Base-by-base conservation (phyloP, 208 protist species). In the Acanthamoeba castellanii region DNA sequence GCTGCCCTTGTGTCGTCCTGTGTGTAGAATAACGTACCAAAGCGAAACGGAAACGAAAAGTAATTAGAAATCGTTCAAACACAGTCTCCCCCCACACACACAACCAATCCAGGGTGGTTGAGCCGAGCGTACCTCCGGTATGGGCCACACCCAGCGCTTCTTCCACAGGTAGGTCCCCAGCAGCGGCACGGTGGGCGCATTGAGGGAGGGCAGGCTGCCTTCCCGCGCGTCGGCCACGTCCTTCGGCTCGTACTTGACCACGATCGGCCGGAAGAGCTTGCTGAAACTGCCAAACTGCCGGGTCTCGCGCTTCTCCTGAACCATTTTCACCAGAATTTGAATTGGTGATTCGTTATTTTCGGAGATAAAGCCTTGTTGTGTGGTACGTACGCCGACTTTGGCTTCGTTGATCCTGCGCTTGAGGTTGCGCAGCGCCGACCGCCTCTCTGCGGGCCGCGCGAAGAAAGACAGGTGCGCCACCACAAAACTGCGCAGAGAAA, bases 251-350 rank as follows among this genome's bases (percentile, higher is more conserved):
- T 94, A 94, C 45, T 84, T 78, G 25, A 94, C 59, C 14, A 94
- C 50, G 37, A 94, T 84, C n/a, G 91, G 91, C n/a, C 91, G 64
- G 32, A 94, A 94, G n/a, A 94, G 91, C 70, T 94, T 94, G 50
- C 70, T 68, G 70, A 57, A 94, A 42, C 64, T 61, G n/a, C 47
- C 64, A n/a, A 94, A 94, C 45, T 22, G 68, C 22, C 87, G 87
- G 14, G 14, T 25, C 37, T 92, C 74, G n/a, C 78, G 34, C 78
- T 85, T 85, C 20, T 85, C 78, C 78, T 85, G 78, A 0, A 2
- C 4, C 72, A 82, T 37, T 37, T 37, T 37, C 37, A 37, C 37
- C 37, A 37, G 37, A 0, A 37, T 37, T 37, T 37, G 37, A 37
- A 37, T 37, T 37, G 37, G 3, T 3, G 3, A 37, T 37, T 37